Percentiles rank a stretch among this genome's conserved stretches.
These are phyloP conservation scores for Paecilomyces dactylethromorphus DNA, from an alignment of 2,329 filamentous ascomycete species.

Conservation along the genomic window DNA sequence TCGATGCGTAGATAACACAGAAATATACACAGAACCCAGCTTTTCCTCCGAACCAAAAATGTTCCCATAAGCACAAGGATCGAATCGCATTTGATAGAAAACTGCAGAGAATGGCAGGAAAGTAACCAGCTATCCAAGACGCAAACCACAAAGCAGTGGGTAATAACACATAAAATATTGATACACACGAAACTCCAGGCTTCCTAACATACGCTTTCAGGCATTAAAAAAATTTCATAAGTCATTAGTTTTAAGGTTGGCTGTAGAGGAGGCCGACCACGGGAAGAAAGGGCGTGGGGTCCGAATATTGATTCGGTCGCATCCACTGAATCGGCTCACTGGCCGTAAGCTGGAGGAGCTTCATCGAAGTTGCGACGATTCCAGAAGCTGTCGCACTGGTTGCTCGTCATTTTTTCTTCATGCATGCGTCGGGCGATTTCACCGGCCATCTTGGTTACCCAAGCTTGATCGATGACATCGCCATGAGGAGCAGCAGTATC, in stretches of 20 bases:
- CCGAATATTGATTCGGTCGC: background rate
- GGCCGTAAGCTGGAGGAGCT: conserved; percentile 38
- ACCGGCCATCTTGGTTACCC: conserved; percentile 67
- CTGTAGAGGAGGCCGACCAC: conserved; percentile 1
- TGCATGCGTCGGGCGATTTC: conserved; percentile 82
- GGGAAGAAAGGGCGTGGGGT: background rate
- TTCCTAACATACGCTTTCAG: conserved; percentile 3
- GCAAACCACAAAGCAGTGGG: background rate
- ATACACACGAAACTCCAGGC: background rate
- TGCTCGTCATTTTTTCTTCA: conserved; percentile 62
- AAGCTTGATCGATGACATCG: conserved; percentile 39
- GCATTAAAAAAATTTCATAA: conserved; percentile 11
- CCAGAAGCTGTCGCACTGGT: conserved; percentile 30
- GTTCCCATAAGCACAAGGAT: background rate
- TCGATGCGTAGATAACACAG: background rate
- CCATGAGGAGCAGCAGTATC: conserved; percentile 21
- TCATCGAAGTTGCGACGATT: conserved; percentile 29
- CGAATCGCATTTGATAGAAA: background rate
- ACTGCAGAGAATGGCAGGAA: background rate
- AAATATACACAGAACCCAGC: background rate
- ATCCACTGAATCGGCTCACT: conserved; percentile 17
- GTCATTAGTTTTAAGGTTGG: conserved; percentile 13
- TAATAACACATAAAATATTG: background rate
- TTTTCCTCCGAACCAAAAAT: background rate
- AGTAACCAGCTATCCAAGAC: background rate